Evolutionary conservation across 495 filamentous ascomycete species (phyloP), one percentile per base, ranked within the genome.

Genomic region (Cudoniella acicularis): DNA sequence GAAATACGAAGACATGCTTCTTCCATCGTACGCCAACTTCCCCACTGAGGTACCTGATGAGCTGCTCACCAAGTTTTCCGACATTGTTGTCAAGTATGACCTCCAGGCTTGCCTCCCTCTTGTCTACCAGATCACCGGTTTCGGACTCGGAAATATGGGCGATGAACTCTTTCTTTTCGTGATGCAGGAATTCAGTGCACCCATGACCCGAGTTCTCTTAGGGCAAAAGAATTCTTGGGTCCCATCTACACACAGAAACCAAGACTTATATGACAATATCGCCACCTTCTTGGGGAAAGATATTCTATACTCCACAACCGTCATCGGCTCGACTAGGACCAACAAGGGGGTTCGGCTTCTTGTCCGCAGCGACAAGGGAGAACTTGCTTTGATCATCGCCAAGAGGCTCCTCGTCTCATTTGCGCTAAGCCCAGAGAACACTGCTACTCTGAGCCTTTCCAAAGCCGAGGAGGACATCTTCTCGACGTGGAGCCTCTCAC

Each of bases 21-120:
- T 70, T 2, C 74, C 75, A 0, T 71, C 72, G 13, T 76, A 73
- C 58, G 71, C 62, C 65, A 70, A 77, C 52, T 76, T 75, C 55
- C 73, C 74, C 2, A 61, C 67, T 2, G 59, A 65, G n/a, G 67
- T 82, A 42, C 79, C 78, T 11, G 71, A 64, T 2, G 77, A 79
- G 24, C 67, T 82, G 16, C 72, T 82, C 11, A 64, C 78, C 17
- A 72, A 75, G 1, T 82, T 75, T 56, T 68, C 68, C 10, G 61
- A 80, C 20, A 79, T 82, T 54, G 64, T 76, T 20, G 69, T 56
- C 26, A 79, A 78, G 63, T 69, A 76, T 55, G 63, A 61, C 11
- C 64, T 72, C 17, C 50, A 62, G 30, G 52, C 59, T 6, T 4
- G 6, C 30, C 6, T 36, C 13, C 30, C 30, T 36, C 13, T 13